Base-by-base conservation (phyloP, 352 stramenopile genomes). In the Phytophthora crassamura region DNA sequence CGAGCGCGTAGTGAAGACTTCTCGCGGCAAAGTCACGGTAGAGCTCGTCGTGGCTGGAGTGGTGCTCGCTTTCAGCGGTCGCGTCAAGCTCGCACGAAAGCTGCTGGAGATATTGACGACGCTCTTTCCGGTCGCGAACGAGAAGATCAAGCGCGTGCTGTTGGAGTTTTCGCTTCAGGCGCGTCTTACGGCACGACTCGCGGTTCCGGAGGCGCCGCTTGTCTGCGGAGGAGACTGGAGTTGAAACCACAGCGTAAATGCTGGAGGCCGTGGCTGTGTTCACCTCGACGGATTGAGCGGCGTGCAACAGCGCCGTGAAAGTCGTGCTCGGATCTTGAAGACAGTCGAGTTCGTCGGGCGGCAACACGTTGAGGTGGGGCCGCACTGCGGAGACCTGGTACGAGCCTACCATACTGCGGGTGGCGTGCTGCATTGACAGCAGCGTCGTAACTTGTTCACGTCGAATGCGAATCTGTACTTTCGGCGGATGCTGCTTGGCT, bases 111-210 rank as follows among this genome's bases (percentile, higher is more conserved):
- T 76, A 84, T 18, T 57, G 38, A 2, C 75, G 60, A n/a, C 72
- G 71, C 33, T 70, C 45, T 25, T 75, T 45, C 16, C 78, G 73
- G 25, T 74, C 63, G 28, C 43, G 51, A 46, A 63, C 52, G 7
- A 82, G 36, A 32, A 76, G 11, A 20, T 70, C 39, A 5, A 70
- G 60, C 10, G 53, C 46, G n/a, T 64, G 41, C 7, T 83, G 75
- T 25, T 78, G 55, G 11, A 79, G 53, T 45, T 84, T 84, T 18
- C 74, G 74, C 48, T 80, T 83, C 4, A 84, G 59, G 8, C 78
- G 72, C 16, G 74, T 80, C 51, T 84, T 86, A 38, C 75, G 72
- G 34, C 75, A 82, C 11, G 75, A 84, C 7, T 76, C 57, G 39
- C 78, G 76, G 42, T 82, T 82, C 14, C 49, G 68, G 47, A 86